Evolutionary conservation across 331 rosid species (phyloP).

Genomic region (Prunus yedoensis): DNA sequence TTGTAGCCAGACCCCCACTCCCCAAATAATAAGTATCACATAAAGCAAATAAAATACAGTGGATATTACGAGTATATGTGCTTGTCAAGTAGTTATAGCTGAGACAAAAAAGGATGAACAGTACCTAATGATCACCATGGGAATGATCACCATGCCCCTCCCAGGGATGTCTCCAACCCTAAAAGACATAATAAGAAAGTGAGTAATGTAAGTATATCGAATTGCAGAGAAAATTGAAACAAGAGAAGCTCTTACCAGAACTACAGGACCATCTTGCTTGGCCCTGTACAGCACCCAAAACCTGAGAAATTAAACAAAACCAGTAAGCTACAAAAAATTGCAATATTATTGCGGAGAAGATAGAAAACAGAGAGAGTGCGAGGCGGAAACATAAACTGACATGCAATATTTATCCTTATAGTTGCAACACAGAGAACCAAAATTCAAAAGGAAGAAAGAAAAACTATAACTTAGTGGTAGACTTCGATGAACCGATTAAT

Average conservation of each 20-base stretch:
- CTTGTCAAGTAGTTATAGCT: background rate
- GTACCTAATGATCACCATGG: conserved; percentile 56
- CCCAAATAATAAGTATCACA: background rate
- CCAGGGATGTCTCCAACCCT: conserved; percentile 99
- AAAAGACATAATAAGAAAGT: background rate
- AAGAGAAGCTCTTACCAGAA: conserved; percentile 51
- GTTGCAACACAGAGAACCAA: background rate
- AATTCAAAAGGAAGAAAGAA: background rate
- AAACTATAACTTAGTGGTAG: background rate
- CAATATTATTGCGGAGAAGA: background rate
- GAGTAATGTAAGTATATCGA: background rate
- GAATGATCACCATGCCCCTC: conserved; percentile 82
- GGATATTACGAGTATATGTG: background rate
- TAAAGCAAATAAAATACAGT: background rate
- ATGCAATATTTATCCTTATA: background rate
- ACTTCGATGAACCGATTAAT: background rate
- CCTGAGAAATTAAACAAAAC: conserved; percentile 39
- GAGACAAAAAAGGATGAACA: background rate
- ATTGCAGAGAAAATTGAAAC: background rate
- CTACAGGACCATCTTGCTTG: conserved; percentile 95
- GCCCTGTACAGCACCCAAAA: conserved; percentile 95
- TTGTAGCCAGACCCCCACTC: background rate
- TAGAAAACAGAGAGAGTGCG: background rate
- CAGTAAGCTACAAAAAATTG: conserved; percentile 2
- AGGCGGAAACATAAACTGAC: background rate